Base-by-base conservation (phyloP, 352 stramenopile species). In the Globisporangium heterothallicum region DNA sequence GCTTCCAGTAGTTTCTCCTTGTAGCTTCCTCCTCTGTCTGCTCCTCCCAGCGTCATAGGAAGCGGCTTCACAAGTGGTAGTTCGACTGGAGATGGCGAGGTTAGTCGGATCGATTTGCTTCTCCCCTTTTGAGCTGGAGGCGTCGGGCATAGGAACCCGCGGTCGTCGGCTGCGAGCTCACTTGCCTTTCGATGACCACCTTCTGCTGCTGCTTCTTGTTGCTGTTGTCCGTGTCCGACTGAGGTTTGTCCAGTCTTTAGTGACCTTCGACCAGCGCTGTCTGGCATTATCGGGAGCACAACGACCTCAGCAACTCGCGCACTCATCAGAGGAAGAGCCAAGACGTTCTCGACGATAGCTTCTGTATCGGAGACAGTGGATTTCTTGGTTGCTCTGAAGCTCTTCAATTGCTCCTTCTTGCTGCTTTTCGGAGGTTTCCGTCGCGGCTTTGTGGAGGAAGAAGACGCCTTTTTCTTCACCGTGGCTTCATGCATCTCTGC, bases 231-330 rank as follows among this genome's bases (percentile, higher is more conserved):
- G n/a, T n/a, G n/a, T n/a, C 14, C 18, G 22, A n/a, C 2, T 29
- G 10, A 26, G 42, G 19, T 25, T 14, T 14, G n/a, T 12, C 12
- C 27, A 3, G 19, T 10, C 42, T 53, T 49, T 2, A 42, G 34
- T 4, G n/a, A 29, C 10, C 27, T 27, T 8, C 54, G 21, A n/a
- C 34, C 41, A n/a, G 32, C 49, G 16, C 56, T 63, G 8, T 49
- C 56, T 22, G 56, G 49, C 49, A 63, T 49, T 24, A 25, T 50
- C 16, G 56, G 56, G 0, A 63, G 49, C 42, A 63, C 56, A 4
- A 63, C 30, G 3, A 12, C n/a, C 6, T 47, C 52, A 19, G 12
- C 0, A 6, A 25, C 9, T 35, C 34, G 47, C 14, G 34, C 47
- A 34, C 43, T 49, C 25, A 18, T 21, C 14, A 19, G 18, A 21